phyloP scores from a whole-genome alignment of 129 eudicot species.

The Helianthus tuberosus region DNA sequence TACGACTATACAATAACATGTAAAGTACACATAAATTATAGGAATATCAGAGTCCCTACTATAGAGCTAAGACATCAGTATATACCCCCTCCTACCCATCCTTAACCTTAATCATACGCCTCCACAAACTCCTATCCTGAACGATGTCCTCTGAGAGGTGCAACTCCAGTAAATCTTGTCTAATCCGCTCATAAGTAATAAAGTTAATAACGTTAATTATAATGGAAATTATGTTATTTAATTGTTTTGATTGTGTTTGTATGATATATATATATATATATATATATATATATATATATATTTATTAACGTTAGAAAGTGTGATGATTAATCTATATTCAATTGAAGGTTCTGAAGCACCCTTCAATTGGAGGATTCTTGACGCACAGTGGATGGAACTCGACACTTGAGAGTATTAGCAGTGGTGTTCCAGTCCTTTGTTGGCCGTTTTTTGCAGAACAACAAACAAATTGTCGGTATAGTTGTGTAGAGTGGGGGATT shows the following conservation, averaged over 20 bases:
- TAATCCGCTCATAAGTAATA: no score
- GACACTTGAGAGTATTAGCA: slow-evolving; percentile 48
- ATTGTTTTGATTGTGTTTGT: neutral
- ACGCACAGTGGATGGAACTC: slow-evolving; percentile 78
- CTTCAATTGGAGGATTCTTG: slow-evolving; percentile 53
- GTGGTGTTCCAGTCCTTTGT: slow-evolving; percentile 61
- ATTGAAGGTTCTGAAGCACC: slow-evolving; percentile 35
- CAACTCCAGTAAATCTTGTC: no score
- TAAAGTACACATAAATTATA: no score
- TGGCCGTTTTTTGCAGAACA: slow-evolving; percentile 83
- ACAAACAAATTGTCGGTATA: slow-evolving; percentile 57
- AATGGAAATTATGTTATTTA: neutral
- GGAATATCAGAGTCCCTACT: no score
- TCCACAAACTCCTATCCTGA: no score
- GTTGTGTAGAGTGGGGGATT: slow-evolving; percentile 57
- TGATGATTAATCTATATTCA: neutral
- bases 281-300: neutral
- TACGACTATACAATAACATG: no score
- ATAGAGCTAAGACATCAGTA: no score
- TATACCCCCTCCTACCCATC: no score
- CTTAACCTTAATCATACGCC: no score
- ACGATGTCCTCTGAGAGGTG: no score
- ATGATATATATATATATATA: neutral
- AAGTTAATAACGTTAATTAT: neutral
- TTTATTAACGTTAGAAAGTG: no score